Evolutionary conservation across 257 asterid species (phyloP), one percentile per base, ranked within the genome.

Genomic region (Schizonepeta tenuifolia): DNA sequence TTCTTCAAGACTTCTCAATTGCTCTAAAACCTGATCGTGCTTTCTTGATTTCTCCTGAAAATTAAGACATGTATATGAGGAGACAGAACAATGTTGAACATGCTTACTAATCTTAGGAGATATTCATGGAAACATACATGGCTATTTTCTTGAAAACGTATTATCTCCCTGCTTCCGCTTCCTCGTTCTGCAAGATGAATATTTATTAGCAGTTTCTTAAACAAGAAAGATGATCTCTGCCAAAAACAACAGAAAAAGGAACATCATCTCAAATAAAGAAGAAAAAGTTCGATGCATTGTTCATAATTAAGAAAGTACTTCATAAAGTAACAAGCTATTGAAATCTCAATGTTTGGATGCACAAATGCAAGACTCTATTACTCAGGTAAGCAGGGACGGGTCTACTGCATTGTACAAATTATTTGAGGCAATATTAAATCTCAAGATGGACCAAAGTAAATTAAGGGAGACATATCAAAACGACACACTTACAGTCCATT

Each of bases 1-100:
- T 65, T 88, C 99, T 83, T 89, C 98, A 61, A 91, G 88, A 69
- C 43, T 70, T 77, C 84, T 91, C 73, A 87, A 73, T 60, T 87
- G 93, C 77, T 82, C 88, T 22, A 72, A 55, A 67, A 83, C 78
- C 65, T 83, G 86, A 63, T 89, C 85, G 24, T 81, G 88, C 74
- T 81, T 86, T 69, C 67, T 79, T 46, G 86, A 72, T 3, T 84
- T 65, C 53, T 84, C 96, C 96, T 90, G 73, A 22, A 74, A 59
- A 65, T 61, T 26, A 72, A 36, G 55, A 36, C 46, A 76, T 38
- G 18, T 24, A 40, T 44, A 10, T 40, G n/a, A 46, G 0, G 62
- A 51, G 38, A 78, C 9, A 57, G 28, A 17, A 43, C 24, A 17
- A 72, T 63, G 26, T 3, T 49, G 15, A 5, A 57, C 3, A 50